Percentiles rank a stretch among this genome's conserved stretches.
Evolutionary conservation across 2,329 filamentous ascomycete species (phyloP).

Genomic region (Xylaria sp.): DNA sequence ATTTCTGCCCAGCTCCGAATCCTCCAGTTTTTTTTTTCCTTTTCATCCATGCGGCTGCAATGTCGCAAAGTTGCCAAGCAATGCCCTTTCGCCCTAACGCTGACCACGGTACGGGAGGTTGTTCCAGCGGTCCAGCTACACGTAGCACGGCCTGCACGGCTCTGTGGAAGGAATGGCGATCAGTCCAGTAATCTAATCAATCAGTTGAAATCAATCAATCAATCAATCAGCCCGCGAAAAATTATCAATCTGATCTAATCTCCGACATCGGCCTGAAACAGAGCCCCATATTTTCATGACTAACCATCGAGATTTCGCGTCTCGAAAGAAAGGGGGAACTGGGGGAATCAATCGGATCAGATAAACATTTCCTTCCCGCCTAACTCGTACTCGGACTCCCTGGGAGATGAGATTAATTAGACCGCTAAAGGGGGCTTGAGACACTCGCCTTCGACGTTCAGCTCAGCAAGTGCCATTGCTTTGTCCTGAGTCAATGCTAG

Average conservation of each 20-base stretch:
- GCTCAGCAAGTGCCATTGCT: background rate
- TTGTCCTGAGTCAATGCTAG: constrained; percentile 7
- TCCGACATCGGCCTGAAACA: constrained; percentile 22
- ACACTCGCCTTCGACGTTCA: background rate
- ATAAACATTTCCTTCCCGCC: background rate
- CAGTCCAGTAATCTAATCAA: constrained; percentile 36
- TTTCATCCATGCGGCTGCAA: background rate
- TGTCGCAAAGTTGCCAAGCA: no score
- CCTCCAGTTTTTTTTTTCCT: background rate
- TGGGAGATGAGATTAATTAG: background rate
- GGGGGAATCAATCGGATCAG: background rate
- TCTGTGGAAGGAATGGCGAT: constrained; percentile 15
- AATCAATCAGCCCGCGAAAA: constrained; percentile 10
- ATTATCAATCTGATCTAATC: constrained; percentile 36
- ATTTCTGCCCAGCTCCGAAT: background rate
- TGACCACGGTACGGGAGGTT: background rate
- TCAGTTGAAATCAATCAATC: constrained; percentile 21
- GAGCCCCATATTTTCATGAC: background rate
- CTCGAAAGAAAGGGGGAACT: background rate
- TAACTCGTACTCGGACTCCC: background rate
- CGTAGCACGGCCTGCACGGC: background rate
- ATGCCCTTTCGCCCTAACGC: background rate
- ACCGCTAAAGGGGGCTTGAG: background rate
- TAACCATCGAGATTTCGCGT: background rate
- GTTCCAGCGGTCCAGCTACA: background rate